Evolutionary conservation across 306 rosid species (phyloP).

Genomic region (Rosa lucieae): DNA sequence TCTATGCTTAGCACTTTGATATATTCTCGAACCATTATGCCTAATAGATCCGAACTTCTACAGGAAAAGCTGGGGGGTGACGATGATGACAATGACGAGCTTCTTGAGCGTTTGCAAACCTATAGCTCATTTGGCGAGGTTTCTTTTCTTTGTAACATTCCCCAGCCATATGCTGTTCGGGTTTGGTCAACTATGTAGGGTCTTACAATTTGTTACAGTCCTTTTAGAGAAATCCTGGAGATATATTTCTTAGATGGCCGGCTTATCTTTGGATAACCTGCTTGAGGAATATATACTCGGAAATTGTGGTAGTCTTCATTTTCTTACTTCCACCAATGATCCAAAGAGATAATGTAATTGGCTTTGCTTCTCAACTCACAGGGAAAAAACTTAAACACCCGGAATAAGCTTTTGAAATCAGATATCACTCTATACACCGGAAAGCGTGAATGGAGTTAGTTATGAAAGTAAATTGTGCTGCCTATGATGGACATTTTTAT

Average conservation of each 20-base stretch:
- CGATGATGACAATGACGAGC: constrained; percentile 38
- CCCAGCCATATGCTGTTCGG: constrained; percentile 45
- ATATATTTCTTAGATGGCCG: constrained; percentile 56
- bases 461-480: constrained; percentile 55
- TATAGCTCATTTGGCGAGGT: constrained; percentile 54
- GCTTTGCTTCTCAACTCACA: constrained; percentile 18
- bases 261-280: constrained; percentile 52
- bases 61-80: constrained; percentile 44
- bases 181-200: constrained; percentile 50
- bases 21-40: constrained; percentile 2
- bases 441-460: constrained; percentile 52
- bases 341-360: background rate
- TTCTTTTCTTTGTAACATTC: constrained; percentile 60
- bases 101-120: constrained; percentile 23
- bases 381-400: constrained; percentile 50
- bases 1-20: background rate
- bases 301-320: background rate
- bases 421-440: constrained; percentile 44
- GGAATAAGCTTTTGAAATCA: constrained; percentile 55
- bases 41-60: constrained; percentile 19
- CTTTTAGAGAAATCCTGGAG: constrained; percentile 49
- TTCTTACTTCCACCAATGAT: background rate
- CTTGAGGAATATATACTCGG: constrained; percentile 45
- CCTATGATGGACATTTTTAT: constrained; percentile 48
- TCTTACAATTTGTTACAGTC: constrained; percentile 59